Evolutionary conservation across 306 rosid genomes (phyloP).

Genomic region (Fagus crenata): DNA sequence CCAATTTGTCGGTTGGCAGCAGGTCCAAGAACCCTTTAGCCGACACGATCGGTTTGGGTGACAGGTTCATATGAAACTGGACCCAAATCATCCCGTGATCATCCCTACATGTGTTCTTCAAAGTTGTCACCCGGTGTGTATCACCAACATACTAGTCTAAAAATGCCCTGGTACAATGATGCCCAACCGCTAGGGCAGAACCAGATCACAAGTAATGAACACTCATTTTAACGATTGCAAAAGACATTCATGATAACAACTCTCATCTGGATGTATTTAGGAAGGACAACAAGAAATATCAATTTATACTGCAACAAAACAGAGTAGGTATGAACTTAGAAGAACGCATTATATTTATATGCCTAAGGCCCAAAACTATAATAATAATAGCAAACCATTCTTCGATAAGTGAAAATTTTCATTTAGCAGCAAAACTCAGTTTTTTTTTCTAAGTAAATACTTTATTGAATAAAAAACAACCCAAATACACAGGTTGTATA

Average conservation of each 20-base stretch:
- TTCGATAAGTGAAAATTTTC: constrained; percentile 1
- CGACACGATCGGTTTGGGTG: too few species aligned
- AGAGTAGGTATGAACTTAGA: not conserved
- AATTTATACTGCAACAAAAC: not conserved
- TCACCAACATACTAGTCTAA: not conserved
- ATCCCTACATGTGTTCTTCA: not conserved
- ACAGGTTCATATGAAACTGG: too few species aligned
- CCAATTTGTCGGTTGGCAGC: too few species aligned
- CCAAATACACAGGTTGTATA: too few species aligned
- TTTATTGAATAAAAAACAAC: too few species aligned
- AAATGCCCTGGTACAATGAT: not conserved
- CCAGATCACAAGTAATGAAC: not conserved
- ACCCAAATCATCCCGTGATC: too few species aligned
- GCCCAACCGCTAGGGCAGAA: too few species aligned
- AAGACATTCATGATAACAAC: not conserved
- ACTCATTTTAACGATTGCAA: not conserved
- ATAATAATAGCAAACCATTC: not conserved
- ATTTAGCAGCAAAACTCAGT: constrained; percentile 10
- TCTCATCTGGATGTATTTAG: not conserved
- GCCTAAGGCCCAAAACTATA: not conserved
- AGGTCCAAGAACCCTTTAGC: too few species aligned
- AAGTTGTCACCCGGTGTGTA: not conserved
- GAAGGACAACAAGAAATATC: not conserved
- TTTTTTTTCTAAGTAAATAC: not conserved
- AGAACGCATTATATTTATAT: not conserved